phyloP scores from a whole-genome alignment of 768 basidiomycete species.

The Hirschioporus abietinus region DNA sequence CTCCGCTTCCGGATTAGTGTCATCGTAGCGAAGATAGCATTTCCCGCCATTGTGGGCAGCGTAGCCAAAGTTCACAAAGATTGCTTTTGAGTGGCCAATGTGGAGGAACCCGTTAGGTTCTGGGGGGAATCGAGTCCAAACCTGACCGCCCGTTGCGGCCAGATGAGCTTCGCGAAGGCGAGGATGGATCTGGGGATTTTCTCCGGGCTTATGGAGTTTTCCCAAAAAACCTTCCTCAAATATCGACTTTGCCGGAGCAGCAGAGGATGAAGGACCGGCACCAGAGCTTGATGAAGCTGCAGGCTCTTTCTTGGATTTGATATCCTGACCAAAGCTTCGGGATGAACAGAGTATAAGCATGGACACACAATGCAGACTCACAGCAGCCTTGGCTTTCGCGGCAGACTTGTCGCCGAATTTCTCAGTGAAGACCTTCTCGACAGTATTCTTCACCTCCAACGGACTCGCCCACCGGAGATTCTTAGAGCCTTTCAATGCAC shows the following conservation, averaged over 20 bases:
- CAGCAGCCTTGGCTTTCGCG: constrained; percentile 59
- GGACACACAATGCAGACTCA: background rate
- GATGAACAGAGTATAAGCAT: background rate
- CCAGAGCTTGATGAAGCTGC: constrained; percentile 25
- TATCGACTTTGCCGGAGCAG: constrained; percentile 50
- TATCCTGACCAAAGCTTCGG: background rate
- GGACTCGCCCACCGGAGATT: constrained; percentile 78
- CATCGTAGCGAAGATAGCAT: constrained; percentile 93
- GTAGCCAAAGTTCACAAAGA: constrained; percentile 98
- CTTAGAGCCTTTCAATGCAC: constrained; percentile 53
- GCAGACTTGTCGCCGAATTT: constrained; percentile 70
- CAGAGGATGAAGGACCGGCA: constrained; percentile 32
- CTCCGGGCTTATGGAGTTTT: constrained; percentile 87
- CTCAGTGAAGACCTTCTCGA: constrained; percentile 62
- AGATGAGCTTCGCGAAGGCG: constrained; percentile 79
- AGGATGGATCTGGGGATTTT: constrained; percentile 80
- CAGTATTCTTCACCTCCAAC: constrained; percentile 77
- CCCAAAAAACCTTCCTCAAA: constrained; percentile 96
- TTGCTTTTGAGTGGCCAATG: constrained; percentile 96
- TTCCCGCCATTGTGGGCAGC: constrained; percentile 91
- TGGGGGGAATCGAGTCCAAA: constrained; percentile 96
- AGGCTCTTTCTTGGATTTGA: constrained; percentile 41
- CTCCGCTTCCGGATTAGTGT: constrained; percentile 98
- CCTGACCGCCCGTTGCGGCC: constrained; percentile 69
- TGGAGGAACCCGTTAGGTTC: constrained; percentile 98